A percentile compares a stretch with the other conserved stretches of the same genome.
Evolutionary conservation across 2,329 filamentous ascomycete species (phyloP).

Genomic region (Diaporthe batatas): DNA sequence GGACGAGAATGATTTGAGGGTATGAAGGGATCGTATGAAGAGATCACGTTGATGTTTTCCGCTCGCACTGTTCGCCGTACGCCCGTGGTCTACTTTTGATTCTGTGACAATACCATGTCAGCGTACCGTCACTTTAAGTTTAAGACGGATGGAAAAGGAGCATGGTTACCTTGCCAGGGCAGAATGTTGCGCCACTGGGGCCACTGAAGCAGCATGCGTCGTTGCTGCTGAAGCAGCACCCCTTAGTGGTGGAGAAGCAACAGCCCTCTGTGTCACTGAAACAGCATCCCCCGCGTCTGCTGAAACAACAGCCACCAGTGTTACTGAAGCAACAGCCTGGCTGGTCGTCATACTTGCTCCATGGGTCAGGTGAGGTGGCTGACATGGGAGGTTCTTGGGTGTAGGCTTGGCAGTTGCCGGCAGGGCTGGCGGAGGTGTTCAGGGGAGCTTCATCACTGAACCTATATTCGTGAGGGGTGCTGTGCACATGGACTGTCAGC

Average conservation of each 20-base stretch:
- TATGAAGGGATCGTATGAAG: no score
- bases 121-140: rapidly evolving
- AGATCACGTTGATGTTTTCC: no score
- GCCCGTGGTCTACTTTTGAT: not conserved
- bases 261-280: slow-evolving; percentile 39
- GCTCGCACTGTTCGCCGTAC: not conserved
- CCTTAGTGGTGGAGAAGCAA: slow-evolving; percentile 26
- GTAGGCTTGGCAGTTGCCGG: not conserved
- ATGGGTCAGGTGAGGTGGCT: not conserved
- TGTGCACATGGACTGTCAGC: not conserved
- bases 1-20: no score
- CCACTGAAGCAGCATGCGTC: slow-evolving; percentile 25
- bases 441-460: not conserved
- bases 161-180: not conserved
- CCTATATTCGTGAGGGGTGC: not conserved
- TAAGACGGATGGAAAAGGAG: no score
- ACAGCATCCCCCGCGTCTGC: slow-evolving; percentile 31
- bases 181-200: not conserved
- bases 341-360: slow-evolving; percentile 12
- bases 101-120: not conserved
- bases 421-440: not conserved
- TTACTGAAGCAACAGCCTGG: slow-evolving; percentile 31
- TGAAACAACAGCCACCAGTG: slow-evolving; percentile 39
- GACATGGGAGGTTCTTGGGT: not conserved
- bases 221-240: slow-evolving; percentile 28